Conservation (phyloP, 805 yeast species). For the Wickerhamiella brachini region DNA sequence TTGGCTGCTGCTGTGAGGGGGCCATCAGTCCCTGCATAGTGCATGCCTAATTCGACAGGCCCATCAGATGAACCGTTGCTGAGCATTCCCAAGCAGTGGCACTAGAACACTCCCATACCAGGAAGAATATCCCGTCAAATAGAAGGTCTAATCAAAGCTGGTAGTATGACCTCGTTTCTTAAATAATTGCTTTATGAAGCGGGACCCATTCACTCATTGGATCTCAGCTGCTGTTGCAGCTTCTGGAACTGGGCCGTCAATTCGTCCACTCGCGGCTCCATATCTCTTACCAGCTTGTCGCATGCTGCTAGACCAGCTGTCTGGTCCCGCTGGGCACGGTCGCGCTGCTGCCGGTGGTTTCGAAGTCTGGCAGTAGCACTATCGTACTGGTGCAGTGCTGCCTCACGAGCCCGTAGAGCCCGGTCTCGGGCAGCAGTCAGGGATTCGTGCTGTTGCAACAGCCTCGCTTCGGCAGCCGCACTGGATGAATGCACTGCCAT, state of each 20-base stretch:
- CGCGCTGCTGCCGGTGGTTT: neutral
- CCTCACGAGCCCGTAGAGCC: neutral
- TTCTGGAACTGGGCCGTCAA: neutral
- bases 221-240: neutral
- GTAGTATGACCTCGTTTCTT: no score
- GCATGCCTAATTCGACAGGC: neutral
- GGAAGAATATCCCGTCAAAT: no score
- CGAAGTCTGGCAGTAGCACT: neutral
- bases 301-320: neutral
- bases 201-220: neutral
- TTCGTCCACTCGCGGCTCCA: neutral
- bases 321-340: neutral
- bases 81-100: neutral
- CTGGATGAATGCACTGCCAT: neutral
- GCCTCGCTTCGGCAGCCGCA: neutral
- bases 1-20: neutral
- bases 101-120: neutral
- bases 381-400: neutral
- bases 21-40: neutral
- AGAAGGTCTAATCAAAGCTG: neutral
- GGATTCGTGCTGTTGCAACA: neutral
- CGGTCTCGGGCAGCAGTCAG: neutral
- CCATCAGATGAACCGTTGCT: neutral
- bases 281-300: neutral
- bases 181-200: neutral